Percentiles rank a stretch among this genome's conserved stretches.
phyloP scores from a whole-genome alignment of 441 rosid species.

The California macrophylla region DNA sequence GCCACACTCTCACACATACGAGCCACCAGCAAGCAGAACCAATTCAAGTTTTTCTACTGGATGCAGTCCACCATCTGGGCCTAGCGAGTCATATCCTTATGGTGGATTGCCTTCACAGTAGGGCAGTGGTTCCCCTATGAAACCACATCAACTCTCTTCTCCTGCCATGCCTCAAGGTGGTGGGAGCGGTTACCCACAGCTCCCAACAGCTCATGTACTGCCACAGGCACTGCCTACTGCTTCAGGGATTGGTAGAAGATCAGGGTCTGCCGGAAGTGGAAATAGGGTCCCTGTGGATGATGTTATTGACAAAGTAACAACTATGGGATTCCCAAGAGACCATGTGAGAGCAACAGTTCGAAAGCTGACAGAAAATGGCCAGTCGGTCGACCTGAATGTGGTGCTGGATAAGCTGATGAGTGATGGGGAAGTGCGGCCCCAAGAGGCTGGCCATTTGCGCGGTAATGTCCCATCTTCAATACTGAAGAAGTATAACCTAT shows the following conservation, averaged over 20 bases:
- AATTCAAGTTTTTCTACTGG: constrained; percentile 53
- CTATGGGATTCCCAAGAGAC: constrained; percentile 86
- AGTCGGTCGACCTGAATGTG: constrained; percentile 71
- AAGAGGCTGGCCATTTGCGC: constrained; percentile 58
- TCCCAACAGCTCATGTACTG: constrained; percentile 63
- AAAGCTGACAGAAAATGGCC: constrained; percentile 72
- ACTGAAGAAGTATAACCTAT: constrained; percentile 18
- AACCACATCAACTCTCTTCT: constrained; percentile 38
- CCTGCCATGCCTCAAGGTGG: constrained; percentile 30
- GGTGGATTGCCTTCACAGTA: constrained; percentile 53
- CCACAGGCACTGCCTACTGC: constrained; percentile 69
- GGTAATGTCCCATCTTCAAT: constrained; percentile 27
- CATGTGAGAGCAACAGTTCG: constrained; percentile 73
- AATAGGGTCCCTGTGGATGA: constrained; percentile 70
- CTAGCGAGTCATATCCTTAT: constrained; percentile 46
- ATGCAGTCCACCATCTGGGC: constrained; percentile 34
- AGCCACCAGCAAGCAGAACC: constrained; percentile 49
- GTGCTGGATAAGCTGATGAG: constrained; percentile 93
- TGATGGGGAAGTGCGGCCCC: constrained; percentile 62
- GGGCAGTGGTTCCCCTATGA: constrained; percentile 40
- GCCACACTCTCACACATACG: constrained; percentile 42
- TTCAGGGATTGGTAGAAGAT: constrained; percentile 44
- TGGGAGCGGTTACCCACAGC: constrained; percentile 60
- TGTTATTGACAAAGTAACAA: constrained; percentile 63
- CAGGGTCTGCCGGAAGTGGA: constrained; percentile 57